Evolutionary conservation across 202 grass and related monocot species (phyloP), one percentile per base, ranked within the genome.

Genomic region (Carex arenaria): DNA sequence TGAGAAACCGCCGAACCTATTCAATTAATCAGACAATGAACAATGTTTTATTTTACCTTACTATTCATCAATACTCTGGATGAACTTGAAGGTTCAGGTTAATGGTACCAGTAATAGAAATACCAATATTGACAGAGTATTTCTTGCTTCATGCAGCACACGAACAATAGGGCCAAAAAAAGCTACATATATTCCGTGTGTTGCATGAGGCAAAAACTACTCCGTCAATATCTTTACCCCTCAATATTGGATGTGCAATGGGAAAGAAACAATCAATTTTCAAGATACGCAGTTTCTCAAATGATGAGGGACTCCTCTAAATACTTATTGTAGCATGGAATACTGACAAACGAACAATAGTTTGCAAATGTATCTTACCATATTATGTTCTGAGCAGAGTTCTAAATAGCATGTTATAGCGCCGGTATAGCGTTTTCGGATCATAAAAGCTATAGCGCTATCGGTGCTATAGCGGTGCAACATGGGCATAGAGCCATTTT

Each of bases 1-100:
- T 4, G 6, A 81, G 19, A 61, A 66, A 81, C 43, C 79, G 62
- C 38, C 2, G 19, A 31, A 81, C 79, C 79, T 81, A 38, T 66
- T 64, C 8, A 66, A 49, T 64, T 19, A 78, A 78, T 32, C 52
- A 77, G 13, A 77, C 3, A 7, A 57, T n/a, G 0, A 78, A 19
- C 17, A 59, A 76, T 36, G 8, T 78, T 6, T 38, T 34, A 59
- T 18, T 78, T 12, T 11, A 54, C 30, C 6, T 76, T 49, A 55
- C 7, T 32, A 18, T 28, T 54, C 26, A 14, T 76, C 31, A 18
- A 30, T 26, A 19, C 8, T 5, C 23, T 55, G 26, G 22, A 56
- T 30, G 51, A 76, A 76, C 23, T 4, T 32, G 13, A 76, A 10
- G 47, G 26, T 53, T 54, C 22, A 54, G 23, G 12, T 54, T 17